Conservation (phyloP, 768 basidiomycete genomes). For the Asterophora parasitica region DNA sequence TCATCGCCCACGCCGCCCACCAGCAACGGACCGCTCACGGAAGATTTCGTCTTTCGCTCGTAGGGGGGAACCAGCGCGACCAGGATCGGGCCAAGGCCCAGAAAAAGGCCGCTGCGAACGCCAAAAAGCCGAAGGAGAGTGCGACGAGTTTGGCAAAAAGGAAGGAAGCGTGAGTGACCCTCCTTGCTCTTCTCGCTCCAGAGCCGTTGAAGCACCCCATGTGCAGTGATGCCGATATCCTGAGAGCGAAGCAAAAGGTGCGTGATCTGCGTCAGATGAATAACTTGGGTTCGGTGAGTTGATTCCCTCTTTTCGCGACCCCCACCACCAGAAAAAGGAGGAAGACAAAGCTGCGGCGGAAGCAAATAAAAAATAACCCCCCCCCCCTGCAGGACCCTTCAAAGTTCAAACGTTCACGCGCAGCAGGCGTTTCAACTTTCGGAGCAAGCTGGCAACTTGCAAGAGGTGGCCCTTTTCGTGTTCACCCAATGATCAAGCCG, state of each 20-base stretch:
- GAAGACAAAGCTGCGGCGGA: slow-evolving; percentile 31
- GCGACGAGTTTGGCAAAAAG: slow-evolving; percentile 57
- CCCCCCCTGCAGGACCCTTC: slow-evolving; percentile 12
- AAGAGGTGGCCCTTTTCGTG: too few relatives aligned
- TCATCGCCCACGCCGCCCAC: slow-evolving; percentile 5
- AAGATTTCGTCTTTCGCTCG: slow-evolving; percentile 11
- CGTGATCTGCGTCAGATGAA: slow-evolving; percentile 13
- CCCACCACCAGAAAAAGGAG: slow-evolving; percentile 47
- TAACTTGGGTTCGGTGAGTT: too few relatives aligned
- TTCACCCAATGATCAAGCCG: not conserved
- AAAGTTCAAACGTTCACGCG: too few relatives aligned
- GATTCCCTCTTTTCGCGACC: not conserved
- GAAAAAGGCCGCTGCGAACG: slow-evolving; percentile 55
- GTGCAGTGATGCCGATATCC: slow-evolving; percentile 66
- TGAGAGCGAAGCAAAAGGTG: slow-evolving; percentile 80
- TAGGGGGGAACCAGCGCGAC: slow-evolving; percentile 83
- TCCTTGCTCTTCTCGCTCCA: slow-evolving; percentile 5
- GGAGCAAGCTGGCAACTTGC: too few relatives aligned
- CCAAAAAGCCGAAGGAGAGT: slow-evolving; percentile 72
- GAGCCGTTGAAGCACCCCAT: slow-evolving; percentile 12
- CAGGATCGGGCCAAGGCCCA: slow-evolving; percentile 66
- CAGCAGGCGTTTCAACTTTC: too few relatives aligned
- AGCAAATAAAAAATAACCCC: slow-evolving; percentile 32
- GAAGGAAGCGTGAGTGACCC: slow-evolving; percentile 63
- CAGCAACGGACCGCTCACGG: slow-evolving; percentile 19